phyloP scores from a whole-genome alignment of 2,329 filamentous ascomycete species.

The Botryotinia convoluta region DNA sequence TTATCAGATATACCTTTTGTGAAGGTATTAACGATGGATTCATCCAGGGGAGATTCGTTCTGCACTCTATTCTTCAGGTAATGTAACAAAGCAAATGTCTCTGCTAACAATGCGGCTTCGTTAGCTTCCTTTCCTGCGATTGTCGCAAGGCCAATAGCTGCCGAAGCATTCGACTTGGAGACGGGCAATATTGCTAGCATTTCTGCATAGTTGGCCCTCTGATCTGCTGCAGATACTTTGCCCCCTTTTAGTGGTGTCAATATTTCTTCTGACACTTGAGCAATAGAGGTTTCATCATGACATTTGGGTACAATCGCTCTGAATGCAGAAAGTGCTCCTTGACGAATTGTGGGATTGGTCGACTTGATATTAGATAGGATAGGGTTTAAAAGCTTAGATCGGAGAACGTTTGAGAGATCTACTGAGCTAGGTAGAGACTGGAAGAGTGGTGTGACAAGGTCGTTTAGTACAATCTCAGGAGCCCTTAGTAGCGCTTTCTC shows the following conservation, averaged over 20 bases:
- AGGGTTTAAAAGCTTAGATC: constrained; percentile 75
- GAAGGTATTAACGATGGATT: constrained; percentile 66
- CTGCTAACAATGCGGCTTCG: constrained; percentile 74
- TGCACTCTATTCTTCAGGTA: constrained; percentile 62
- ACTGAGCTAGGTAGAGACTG: constrained; percentile 64
- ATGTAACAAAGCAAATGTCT: constrained; percentile 68
- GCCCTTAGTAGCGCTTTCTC: constrained; percentile 88
- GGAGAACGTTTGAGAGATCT: constrained; percentile 75
- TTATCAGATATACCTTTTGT: constrained; percentile 85
- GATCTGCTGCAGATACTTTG: constrained; percentile 81
- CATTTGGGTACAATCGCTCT: constrained; percentile 63
- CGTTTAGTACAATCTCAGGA: constrained; percentile 83
- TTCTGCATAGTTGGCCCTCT: constrained; percentile 78
- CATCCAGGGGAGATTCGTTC: constrained; percentile 60
- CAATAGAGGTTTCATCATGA: constrained; percentile 54
- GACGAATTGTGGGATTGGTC: constrained; percentile 74
- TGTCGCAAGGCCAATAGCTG: constrained; percentile 63
- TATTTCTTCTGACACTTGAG: constrained; percentile 74
- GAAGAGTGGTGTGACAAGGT: constrained; percentile 72
- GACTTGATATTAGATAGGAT: constrained; percentile 90
- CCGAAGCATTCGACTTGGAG: constrained; percentile 59
- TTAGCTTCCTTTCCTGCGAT: constrained; percentile 83
- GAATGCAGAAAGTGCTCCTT: constrained; percentile 74
- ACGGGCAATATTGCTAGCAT: constrained; percentile 67
- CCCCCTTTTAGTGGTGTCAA: constrained; percentile 74